phyloP scores from a whole-genome alignment of 2,329 filamentous ascomycete genomes.

The Tolypocladium tropicale region DNA sequence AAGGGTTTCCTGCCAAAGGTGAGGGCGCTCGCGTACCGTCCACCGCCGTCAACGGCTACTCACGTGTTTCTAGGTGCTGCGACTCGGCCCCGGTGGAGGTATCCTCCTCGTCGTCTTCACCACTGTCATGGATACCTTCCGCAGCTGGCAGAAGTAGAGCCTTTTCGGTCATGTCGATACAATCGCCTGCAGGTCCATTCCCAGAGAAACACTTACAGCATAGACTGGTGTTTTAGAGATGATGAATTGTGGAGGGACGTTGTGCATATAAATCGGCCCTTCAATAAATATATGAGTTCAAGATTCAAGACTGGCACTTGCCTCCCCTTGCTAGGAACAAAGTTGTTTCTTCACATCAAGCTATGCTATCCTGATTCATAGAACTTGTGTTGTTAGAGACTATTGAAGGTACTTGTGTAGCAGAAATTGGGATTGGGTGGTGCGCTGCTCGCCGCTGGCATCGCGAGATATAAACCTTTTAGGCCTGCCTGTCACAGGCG shows the following conservation, averaged over 20 bases:
- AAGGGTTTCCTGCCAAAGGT: constrained; percentile 98
- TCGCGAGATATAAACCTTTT: too few species aligned
- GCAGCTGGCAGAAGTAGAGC: constrained; percentile 33
- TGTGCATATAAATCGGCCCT: background rate
- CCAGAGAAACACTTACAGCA: background rate
- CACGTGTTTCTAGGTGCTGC: constrained; percentile 22
- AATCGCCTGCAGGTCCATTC: background rate
- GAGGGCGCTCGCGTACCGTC: constrained; percentile 35
- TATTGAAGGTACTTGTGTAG: background rate
- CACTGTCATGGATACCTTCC: constrained; percentile 89
- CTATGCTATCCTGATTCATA: too few species aligned
- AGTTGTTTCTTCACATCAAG: background rate
- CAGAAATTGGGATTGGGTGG: background rate
- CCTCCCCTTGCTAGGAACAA: background rate
- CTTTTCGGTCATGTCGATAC: background rate
- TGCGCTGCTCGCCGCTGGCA: too few species aligned
- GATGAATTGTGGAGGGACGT: background rate
- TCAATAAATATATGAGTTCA: background rate
- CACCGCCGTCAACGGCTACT: constrained; percentile 1
- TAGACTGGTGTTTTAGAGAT: background rate
- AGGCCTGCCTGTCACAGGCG: too few species aligned
- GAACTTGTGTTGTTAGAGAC: background rate
- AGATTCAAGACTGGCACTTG: too few species aligned
- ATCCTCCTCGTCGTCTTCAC: constrained; percentile 80
- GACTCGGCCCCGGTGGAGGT: constrained; percentile 46